phyloP scores from a whole-genome alignment of 352 stramenopile genomes.

The Globisporangium perplexum region DNA sequence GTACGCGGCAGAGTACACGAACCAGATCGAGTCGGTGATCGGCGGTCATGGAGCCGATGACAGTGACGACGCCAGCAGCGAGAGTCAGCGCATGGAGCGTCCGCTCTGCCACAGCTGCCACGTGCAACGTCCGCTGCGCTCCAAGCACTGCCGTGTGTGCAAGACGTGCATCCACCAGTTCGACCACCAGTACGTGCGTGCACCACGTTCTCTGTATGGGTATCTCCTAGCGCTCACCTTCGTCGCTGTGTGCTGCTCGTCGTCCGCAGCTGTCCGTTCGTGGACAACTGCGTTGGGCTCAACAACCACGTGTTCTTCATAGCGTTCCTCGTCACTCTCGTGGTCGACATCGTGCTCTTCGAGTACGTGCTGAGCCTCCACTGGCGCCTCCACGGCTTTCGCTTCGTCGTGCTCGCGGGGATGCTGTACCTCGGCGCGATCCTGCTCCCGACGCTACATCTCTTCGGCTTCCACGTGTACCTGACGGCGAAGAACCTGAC shows the following conservation, averaged over 20 bases:
- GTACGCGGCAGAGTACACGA: constrained; percentile 44
- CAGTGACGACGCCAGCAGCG: constrained; percentile 11
- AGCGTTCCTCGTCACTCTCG: constrained; percentile 44
- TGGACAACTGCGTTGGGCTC: constrained; percentile 98
- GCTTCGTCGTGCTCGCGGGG: constrained; percentile 19
- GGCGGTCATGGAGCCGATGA: constrained; percentile 10
- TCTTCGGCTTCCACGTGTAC: constrained; percentile 70
- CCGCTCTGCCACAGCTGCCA: constrained; percentile 83
- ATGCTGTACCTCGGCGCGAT: constrained; percentile 47
- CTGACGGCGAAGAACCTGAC: constrained; percentile 67
- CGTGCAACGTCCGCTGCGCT: constrained; percentile 64
- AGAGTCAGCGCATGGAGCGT: constrained; percentile 46
- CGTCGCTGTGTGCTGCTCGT: too few relatives aligned
- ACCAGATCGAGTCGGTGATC: constrained; percentile 49
- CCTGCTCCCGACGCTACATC: constrained; percentile 41
- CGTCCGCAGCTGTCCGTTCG: constrained; percentile 85
- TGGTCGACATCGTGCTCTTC: constrained; percentile 37
- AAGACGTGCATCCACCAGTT: constrained; percentile 94
- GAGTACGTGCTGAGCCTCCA: constrained; percentile 60
- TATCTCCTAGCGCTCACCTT: background rate
- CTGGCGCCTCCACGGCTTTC: constrained; percentile 36
- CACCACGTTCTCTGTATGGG: constrained; percentile 87
- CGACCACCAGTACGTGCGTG: constrained; percentile 92
- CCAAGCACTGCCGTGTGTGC: constrained; percentile 90
- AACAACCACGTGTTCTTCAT: constrained; percentile 94